Evolutionary conservation across 2,329 filamentous ascomycete species (phyloP).

Genomic region (Bipolaris zeicola): DNA sequence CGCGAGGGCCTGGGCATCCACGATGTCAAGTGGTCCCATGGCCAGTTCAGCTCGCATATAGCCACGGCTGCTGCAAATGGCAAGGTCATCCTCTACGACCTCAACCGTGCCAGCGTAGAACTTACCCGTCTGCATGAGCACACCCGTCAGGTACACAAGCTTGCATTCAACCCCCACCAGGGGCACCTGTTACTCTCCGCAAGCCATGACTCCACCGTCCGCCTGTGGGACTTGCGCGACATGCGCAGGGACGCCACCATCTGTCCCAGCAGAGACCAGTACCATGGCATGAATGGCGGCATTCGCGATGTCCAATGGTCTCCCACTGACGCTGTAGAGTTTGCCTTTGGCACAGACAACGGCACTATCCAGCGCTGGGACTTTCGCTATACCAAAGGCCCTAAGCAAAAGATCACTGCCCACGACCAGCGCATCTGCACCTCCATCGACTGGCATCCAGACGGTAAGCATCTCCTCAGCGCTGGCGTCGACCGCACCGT

Average conservation of each 20-base stretch:
- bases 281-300: slow-evolving; percentile 63
- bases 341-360: slow-evolving; percentile 68
- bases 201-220: slow-evolving; percentile 68
- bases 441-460: slow-evolving; percentile 70
- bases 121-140: slow-evolving; percentile 68
- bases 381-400: slow-evolving; percentile 61
- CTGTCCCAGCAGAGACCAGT: slow-evolving; percentile 61
- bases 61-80: slow-evolving; percentile 69
- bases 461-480: slow-evolving; percentile 67
- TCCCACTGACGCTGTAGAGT: slow-evolving; percentile 65
- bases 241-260: slow-evolving; percentile 57
- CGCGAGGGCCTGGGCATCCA: slow-evolving; percentile 66
- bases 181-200: slow-evolving; percentile 66
- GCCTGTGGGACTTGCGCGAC: slow-evolving; percentile 67
- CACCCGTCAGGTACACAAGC: slow-evolving; percentile 67
- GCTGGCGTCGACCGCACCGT: slow-evolving; percentile 67
- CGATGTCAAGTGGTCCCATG: slow-evolving; percentile 72
- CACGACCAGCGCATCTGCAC: slow-evolving; percentile 64
- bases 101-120: slow-evolving; percentile 65
- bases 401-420: slow-evolving; percentile 65
- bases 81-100: slow-evolving; percentile 68
- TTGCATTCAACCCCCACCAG: slow-evolving; percentile 68
- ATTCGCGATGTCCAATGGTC: slow-evolving; percentile 70
- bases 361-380: slow-evolving; percentile 70
- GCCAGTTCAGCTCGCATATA: slow-evolving; percentile 63